Evolutionary conservation across 139 green algal genomes (phyloP), one percentile per base, ranked within the genome.

Genomic region (Tetraselmis striata): DNA sequence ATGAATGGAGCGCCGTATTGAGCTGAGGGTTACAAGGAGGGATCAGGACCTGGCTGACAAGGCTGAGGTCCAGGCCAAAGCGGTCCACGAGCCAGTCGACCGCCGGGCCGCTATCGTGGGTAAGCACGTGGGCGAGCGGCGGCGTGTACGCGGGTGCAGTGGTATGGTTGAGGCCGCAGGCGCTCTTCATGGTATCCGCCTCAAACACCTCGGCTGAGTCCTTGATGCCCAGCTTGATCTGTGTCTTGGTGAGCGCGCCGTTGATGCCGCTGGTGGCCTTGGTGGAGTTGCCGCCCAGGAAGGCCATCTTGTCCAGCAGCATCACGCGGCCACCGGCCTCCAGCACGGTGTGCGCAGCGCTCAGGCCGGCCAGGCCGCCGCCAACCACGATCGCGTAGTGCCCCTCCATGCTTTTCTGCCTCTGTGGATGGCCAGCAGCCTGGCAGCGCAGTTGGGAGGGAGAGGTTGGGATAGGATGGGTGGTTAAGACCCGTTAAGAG

Each of bases 201-300:
- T 80, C 31, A 80, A 93, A 95, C 22, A 85, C 31, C 32, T 84
- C 80, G 0, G 77, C 29, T 2, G 31, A 83, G 76, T 93, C 88
- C 22, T 75, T 79, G 2, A 79, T 45, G 0, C 75, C 30, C 5
- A 75, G 79, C 2, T 86, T 85, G 0, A 95, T 75, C 76, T 88
- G 84, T 31, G 84, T 85, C 30, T 82, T 83, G 0, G 84, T 88
- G 27, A 84, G 79, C 28, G 81, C 78, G 30, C 86, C 91, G 81
- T 95, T 95, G 30, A 97, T 95, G 58, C 93, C 93, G 32, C 78
- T 89, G 77, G 84, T 92, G 23, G 93, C 91, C 76, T 94, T 94
- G 23, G 83, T 83, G 79, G 84, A 92, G 87, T 96, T 96, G 76
- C 93, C 93, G 18, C 93, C 93, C n/a, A 89, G 27, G 23, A 81